Conservation (phyloP, 139 green algal species). For the Gonium pectorale region DNA sequence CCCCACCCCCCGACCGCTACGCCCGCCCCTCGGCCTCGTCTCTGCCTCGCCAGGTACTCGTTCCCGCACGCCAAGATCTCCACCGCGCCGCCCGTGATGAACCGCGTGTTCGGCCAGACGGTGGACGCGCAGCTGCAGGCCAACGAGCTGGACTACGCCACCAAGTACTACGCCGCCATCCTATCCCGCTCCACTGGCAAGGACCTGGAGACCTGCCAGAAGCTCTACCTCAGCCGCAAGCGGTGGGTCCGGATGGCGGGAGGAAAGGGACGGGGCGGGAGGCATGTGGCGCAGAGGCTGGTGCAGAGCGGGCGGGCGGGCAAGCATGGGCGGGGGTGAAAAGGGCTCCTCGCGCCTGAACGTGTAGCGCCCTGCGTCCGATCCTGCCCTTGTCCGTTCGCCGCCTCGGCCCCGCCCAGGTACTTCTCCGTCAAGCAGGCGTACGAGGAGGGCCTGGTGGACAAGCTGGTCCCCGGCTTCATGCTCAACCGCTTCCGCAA, state of each 20-base stretch:
- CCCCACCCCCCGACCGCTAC: background rate
- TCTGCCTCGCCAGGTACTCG: constrained; percentile 46
- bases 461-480: constrained; percentile 76
- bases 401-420: too few relatives aligned
- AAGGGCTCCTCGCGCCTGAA: too few relatives aligned
- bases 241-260: constrained; percentile 44
- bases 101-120: constrained; percentile 71
- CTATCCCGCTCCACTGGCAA: constrained; percentile 71
- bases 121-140: constrained; percentile 74
- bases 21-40: background rate
- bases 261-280: background rate
- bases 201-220: constrained; percentile 67
- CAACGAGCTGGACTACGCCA: constrained; percentile 73
- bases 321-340: too few relatives aligned
- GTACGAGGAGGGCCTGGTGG: constrained; percentile 73
- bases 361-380: too few relatives aligned
- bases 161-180: constrained; percentile 77
- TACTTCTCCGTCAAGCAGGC: constrained; percentile 71
- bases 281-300: too few relatives aligned
- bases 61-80: constrained; percentile 75
- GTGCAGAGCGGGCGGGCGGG: too few relatives aligned
- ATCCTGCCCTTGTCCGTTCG: too few relatives aligned
- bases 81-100: constrained; percentile 66
- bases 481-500: constrained; percentile 73
- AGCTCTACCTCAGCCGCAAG: constrained; percentile 69